A percentile compares a stretch with the other conserved stretches of the same genome.
These are phyloP conservation scores for Acanthamoeba healyi DNA, from an alignment of 208 protist species.

Conservation along the genomic window DNA sequence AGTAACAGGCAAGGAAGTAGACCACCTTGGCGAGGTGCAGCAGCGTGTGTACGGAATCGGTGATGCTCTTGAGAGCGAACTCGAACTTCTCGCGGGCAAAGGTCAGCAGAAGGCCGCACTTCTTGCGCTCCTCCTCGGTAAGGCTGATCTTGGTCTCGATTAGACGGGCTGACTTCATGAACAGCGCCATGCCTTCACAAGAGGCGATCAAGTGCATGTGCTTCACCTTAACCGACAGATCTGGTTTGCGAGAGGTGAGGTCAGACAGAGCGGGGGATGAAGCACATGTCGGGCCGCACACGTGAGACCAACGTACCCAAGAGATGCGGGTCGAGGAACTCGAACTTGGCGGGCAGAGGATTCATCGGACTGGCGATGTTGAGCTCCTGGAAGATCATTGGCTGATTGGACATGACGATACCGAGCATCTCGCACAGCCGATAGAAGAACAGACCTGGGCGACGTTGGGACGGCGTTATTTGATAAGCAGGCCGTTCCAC, in stretches of 20 bases:
- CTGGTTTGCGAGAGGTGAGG: neutral
- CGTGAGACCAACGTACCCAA: no score
- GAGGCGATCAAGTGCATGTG: slow-evolving; percentile 68
- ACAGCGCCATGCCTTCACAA: slow-evolving; percentile 9
- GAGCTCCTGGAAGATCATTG: slow-evolving; percentile 19
- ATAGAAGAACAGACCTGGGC: no score
- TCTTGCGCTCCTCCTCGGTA: neutral
- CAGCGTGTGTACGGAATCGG: slow-evolving; percentile 41
- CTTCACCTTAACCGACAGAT: slow-evolving; percentile 68
- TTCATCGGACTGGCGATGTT: neutral
- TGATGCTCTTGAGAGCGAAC: slow-evolving; percentile 25
- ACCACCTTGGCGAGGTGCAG: slow-evolving; percentile 21
- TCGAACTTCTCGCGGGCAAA: slow-evolving; percentile 11
- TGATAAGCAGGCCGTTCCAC: no score
- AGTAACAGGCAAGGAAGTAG: neutral
- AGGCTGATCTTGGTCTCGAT: neutral
- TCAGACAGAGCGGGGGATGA: no score
- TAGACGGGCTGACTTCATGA: neutral
- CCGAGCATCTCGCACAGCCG: slow-evolving; percentile 53
- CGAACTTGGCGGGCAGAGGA: neutral
- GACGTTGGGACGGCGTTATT: no score
- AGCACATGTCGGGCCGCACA: no score
- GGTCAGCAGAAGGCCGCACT: neutral
- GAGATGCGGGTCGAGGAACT: slow-evolving; percentile 14
- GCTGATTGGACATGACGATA: neutral